Evolutionary conservation across 106 monocot species (phyloP), one percentile per base, ranked within the genome.

Genomic region (Dioscorea dumetorum): DNA sequence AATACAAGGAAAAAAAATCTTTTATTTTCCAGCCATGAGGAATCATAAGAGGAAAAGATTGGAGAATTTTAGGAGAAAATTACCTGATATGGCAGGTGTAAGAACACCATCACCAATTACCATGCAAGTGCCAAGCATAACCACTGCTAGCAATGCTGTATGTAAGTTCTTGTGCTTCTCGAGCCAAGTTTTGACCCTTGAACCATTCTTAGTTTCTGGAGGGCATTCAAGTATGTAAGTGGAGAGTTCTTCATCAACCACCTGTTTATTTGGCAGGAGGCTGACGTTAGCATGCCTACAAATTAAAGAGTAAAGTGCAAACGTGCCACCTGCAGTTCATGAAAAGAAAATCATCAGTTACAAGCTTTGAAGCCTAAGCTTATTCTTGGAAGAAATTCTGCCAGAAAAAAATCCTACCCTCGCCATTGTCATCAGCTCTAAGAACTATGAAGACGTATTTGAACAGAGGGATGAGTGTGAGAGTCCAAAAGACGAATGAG

Each of bases 91-190:
- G n/a, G 84, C 80, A 16, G 87, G 87, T 66, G 87, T 88, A 18
- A 88, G 84, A 21, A 88, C 84, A 49, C 87, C 87, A 70, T 88
- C 87, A 57, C 87, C 87, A 67, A 88, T 88, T 34, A 88, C 87
- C 87, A 88, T 88, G 68, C 87, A 84, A 69, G 87, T 88, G 50
- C 87, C 87, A 61, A 88, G 74, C 87, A 88, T 78, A 54, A 88
- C 87, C 33, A 88, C 81, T 22, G 81, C 52, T 28, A 88, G 64
- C 48, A 88, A 56, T 17, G 69, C 80, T 32, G 24, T 72, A 48
- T 84, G 87, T 75, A 88, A 68, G 24, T 88, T 80, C 73, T 75
- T 88, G 62, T 84, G 84, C 61, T 81, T 88, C 69, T 88, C 87
- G 52, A 88, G 81, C 78, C 73, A 78, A 53, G 19, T 62, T 72